phyloP scores from a whole-genome alignment of 225 moss, liverwort and hornwort species.

The Antitrichia curtipendula region DNA sequence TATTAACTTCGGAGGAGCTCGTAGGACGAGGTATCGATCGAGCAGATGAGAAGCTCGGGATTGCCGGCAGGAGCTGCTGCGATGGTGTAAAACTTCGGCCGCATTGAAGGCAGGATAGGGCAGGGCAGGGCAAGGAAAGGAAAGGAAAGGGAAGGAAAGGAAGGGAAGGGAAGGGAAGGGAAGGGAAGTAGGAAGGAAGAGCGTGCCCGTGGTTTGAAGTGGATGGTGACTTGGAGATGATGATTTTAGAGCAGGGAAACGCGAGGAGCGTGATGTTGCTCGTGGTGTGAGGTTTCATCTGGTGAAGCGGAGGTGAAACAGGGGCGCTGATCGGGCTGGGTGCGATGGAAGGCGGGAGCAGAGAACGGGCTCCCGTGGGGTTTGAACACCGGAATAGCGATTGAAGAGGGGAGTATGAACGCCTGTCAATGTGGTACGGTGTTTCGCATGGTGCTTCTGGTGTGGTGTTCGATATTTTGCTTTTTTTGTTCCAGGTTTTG shows the following conservation, averaged over 20 bases:
- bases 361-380: background rate
- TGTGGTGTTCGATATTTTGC: background rate
- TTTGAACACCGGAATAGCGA: background rate
- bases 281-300: background rate
- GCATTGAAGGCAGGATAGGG: background rate
- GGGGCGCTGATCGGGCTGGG: slow-evolving; percentile 3
- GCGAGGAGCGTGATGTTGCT: background rate
- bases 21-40: background rate
- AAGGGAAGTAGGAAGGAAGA: background rate
- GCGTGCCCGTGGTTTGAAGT: background rate
- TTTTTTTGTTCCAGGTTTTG: background rate
- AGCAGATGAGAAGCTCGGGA: background rate
- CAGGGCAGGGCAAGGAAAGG: fast-evolving
- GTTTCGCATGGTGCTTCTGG: background rate
- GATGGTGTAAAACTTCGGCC: background rate
- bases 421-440: slow-evolving; percentile 36
- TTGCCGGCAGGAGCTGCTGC: background rate
- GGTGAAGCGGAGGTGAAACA: background rate
- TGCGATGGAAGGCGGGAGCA: background rate
- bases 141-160: background rate
- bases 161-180: background rate
- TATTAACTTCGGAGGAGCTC: background rate
- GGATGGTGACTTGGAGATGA: background rate
- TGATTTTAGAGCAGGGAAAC: background rate
- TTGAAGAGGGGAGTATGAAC: slow-evolving; percentile 4